Percentiles rank a stretch among this genome's conserved stretches.
Evolutionary conservation across 1,284 basidiomycete genomes (phyloP).

Genomic region (Apiotrichum veenhuisii): DNA sequence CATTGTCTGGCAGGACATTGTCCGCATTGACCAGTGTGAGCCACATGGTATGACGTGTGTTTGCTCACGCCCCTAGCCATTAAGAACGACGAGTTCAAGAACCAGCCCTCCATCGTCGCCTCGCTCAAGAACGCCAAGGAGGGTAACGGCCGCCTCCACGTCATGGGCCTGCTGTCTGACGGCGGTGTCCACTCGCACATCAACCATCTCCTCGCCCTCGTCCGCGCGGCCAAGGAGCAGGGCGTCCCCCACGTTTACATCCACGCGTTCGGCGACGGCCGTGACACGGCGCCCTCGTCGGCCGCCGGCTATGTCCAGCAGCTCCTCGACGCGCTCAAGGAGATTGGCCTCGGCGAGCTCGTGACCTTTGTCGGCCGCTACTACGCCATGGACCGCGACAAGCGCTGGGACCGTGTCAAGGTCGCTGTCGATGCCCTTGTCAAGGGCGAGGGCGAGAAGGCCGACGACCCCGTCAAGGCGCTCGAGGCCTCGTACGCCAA

Average conservation of each 20-base stretch:
- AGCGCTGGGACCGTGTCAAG: conserved; percentile 88
- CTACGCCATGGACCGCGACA: conserved; percentile 94
- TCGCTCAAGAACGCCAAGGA: conserved; percentile 73
- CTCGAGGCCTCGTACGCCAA: conserved; percentile 71
- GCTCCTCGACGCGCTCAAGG: conserved; percentile 70
- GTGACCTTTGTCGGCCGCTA: conserved; percentile 81
- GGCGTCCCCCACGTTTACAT: conserved; percentile 78
- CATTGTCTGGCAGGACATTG: conserved; percentile 92
- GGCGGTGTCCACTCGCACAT: conserved; percentile 95
- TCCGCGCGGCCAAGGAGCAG: conserved; percentile 78
- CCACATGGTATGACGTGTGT: neutral
- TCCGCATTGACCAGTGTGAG: conserved; percentile 71
- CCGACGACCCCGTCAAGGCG: conserved; percentile 60
- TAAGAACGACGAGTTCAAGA: conserved; percentile 79
- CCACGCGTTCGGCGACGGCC: conserved; percentile 81
- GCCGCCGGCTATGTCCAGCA: conserved; percentile 69
- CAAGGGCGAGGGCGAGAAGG: conserved; percentile 65
- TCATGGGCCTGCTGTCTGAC: conserved; percentile 83
- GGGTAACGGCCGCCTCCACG: conserved; percentile 72
- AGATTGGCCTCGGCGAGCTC: conserved; percentile 60
- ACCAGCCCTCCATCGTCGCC: conserved; percentile 66
- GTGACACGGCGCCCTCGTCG: conserved; percentile 82
- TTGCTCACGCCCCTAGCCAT: conserved; percentile 54
- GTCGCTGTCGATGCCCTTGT: conserved; percentile 78
- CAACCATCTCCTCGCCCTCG: conserved; percentile 74